These are phyloP conservation scores for Zygosaccharomyces bisporus DNA, from an alignment of 805 yeast species.

Conservation along the genomic window DNA sequence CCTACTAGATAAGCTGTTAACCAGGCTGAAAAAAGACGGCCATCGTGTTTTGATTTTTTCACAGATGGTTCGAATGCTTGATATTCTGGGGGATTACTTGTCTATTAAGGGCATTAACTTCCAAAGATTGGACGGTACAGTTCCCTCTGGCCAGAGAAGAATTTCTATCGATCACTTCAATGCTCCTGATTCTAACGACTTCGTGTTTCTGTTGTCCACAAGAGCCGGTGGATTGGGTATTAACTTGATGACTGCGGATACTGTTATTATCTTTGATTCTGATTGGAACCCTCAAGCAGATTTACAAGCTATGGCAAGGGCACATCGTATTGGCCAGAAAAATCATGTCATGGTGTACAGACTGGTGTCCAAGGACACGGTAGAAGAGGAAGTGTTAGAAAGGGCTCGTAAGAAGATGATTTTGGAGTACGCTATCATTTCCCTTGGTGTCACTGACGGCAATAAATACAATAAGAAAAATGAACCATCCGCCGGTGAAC, in stretches of 20 bases:
- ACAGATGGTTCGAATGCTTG: slow-evolving; percentile 96
- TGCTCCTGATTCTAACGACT: slow-evolving; percentile 88
- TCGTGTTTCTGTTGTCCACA: slow-evolving; percentile 83
- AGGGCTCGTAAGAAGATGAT: slow-evolving; percentile 98
- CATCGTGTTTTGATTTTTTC: slow-evolving; percentile 93
- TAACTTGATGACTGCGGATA: slow-evolving; percentile 98
- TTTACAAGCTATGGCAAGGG: slow-evolving; percentile 99
- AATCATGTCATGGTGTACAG: slow-evolving; percentile 96
- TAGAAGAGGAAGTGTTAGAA: slow-evolving; percentile 95
- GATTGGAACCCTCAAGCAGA: slow-evolving; percentile 99
- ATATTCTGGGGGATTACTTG: slow-evolving; percentile 89
- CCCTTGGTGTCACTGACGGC: slow-evolving; percentile 87
- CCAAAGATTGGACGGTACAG: slow-evolving; percentile 95
- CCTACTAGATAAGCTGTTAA: slow-evolving; percentile 79
- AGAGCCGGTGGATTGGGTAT: slow-evolving; percentile 99
- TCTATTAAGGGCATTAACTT: slow-evolving; percentile 81
- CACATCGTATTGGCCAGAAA: slow-evolving; percentile 99
- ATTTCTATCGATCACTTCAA: slow-evolving; percentile 95
- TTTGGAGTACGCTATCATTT: slow-evolving; percentile 94
- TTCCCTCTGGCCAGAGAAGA: slow-evolving; percentile 89
- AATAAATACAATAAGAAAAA: slow-evolving; percentile 46
- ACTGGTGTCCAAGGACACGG: slow-evolving; percentile 96
- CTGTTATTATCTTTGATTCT: slow-evolving; percentile 94
- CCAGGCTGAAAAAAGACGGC: slow-evolving; percentile 84
- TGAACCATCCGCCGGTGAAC: slow-evolving; percentile 81